Evolutionary conservation across 2,329 filamentous ascomycete genomes (phyloP).

Genomic region (Fusarium sp.): DNA sequence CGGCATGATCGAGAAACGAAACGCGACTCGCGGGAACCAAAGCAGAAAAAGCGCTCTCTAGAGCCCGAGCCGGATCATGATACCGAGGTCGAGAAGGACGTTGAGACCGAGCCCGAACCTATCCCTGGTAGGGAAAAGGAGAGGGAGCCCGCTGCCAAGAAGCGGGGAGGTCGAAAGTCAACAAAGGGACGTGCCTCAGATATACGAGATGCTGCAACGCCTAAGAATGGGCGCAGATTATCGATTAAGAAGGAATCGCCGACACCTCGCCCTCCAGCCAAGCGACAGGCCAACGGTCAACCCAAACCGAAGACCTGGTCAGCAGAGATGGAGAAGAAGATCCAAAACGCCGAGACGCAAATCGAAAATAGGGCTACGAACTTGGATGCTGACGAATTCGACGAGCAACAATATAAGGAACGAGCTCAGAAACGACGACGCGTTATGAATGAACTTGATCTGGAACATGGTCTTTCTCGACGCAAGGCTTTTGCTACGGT

Average conservation of each 20-base stretch:
- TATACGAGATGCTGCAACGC: constrained; percentile 63
- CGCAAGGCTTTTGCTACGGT: constrained; percentile 69
- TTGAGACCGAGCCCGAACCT: constrained; percentile 53
- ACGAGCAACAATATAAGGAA: constrained; percentile 65
- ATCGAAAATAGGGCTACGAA: constrained; percentile 63
- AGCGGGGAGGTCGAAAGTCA: constrained; percentile 51
- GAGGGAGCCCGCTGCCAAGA: constrained; percentile 49
- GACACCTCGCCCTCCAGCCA: constrained; percentile 63
- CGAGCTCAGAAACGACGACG: constrained; percentile 74
- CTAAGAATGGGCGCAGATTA: constrained; percentile 64
- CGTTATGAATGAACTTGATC: constrained; percentile 74
- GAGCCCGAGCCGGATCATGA: constrained; percentile 48
- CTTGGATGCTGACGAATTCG: constrained; percentile 59
- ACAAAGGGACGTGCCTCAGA: constrained; percentile 65
- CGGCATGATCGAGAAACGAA: constrained; percentile 36
- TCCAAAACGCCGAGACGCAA: constrained; percentile 55
- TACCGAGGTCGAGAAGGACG: constrained; percentile 53
- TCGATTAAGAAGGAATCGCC: constrained; percentile 64
- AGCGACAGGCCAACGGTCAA: constrained; percentile 71
- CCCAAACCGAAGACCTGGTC: constrained; percentile 75
- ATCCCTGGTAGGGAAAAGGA: constrained; percentile 46
- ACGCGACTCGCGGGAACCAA: constrained; percentile 39
- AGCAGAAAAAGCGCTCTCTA: constrained; percentile 49
- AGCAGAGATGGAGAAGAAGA: constrained; percentile 60
- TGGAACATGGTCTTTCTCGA: constrained; percentile 72